phyloP scores from a whole-genome alignment of 768 basidiomycete genomes.

The Tubosaeta sp. region DNA sequence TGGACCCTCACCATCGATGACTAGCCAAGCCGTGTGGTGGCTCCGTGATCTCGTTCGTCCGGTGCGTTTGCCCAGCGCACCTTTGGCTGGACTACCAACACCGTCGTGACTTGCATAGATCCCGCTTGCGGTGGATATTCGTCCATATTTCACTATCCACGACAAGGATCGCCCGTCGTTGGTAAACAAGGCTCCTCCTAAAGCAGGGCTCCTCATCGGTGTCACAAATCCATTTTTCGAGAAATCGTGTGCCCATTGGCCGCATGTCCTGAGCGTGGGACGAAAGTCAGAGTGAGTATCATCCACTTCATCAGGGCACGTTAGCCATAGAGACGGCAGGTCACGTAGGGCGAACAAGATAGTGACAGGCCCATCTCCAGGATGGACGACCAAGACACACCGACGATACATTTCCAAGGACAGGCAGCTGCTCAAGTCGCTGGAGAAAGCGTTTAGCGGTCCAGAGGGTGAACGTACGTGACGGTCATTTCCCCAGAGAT shows the following conservation, averaged over 20 bases:
- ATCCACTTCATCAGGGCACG: background rate
- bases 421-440: constrained; percentile 59
- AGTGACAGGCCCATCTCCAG: constrained; percentile 52
- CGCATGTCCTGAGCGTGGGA: constrained; percentile 74
- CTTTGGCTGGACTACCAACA: background rate
- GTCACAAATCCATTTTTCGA: constrained; percentile 89
- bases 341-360: constrained; percentile 1
- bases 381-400: constrained; percentile 77
- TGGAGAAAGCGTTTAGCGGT: constrained; percentile 59
- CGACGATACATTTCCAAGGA: constrained; percentile 87
- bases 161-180: constrained; percentile 76
- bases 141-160: constrained; percentile 96
- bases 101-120: constrained; percentile 45
- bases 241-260: constrained; percentile 78
- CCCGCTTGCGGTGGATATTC: constrained; percentile 76
- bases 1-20: constrained; percentile 71
- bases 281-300: constrained; percentile 40
- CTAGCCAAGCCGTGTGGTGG: constrained; percentile 92
- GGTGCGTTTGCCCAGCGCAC: constrained; percentile 36
- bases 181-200: constrained; percentile 79
- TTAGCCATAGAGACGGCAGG: constrained; percentile 4
- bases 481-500: background rate
- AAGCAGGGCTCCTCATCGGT: constrained; percentile 71
- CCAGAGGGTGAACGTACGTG: constrained; percentile 50
- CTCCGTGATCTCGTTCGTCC: constrained; percentile 83